Percentiles rank a stretch among this genome's conserved stretches.
These are phyloP conservation scores for Aspergillus indologenus DNA, from an alignment of 495 filamentous ascomycete genomes.

Conservation along the genomic window DNA sequence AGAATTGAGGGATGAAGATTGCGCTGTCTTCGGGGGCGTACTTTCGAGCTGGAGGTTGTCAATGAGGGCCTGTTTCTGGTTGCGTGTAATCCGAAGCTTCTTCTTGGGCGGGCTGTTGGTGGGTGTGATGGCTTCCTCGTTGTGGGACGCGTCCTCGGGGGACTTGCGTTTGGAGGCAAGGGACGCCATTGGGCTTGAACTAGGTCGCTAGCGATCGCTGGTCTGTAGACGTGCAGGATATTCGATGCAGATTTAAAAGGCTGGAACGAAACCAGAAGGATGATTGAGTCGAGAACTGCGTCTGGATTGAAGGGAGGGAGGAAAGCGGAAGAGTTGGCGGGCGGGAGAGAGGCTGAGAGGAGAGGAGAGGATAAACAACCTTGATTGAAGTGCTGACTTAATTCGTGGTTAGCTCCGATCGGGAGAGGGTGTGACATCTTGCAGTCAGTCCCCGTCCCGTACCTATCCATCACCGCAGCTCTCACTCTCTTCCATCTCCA, in stretches of 20 bases:
- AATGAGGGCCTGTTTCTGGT: slow-evolving; percentile 83
- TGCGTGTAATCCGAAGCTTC: slow-evolving; percentile 63
- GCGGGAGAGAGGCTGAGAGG: slow-evolving; percentile 16
- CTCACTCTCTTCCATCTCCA: slow-evolving; percentile 8
- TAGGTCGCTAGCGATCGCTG: neutral
- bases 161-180: slow-evolving; percentile 60
- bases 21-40: slow-evolving; percentile 38
- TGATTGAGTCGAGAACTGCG: neutral
- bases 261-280: neutral
- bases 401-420: slow-evolving; percentile 21
- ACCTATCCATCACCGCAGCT: neutral
- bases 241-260: neutral
- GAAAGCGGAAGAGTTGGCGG: slow-evolving; percentile 17
- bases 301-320: slow-evolving; percentile 8
- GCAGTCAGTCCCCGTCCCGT: neutral
- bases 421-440: slow-evolving; percentile 24
- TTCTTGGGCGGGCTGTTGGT: slow-evolving; percentile 60
- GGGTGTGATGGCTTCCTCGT: slow-evolving; percentile 40
- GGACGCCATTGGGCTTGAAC: slow-evolving; percentile 48
- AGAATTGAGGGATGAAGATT: no score
- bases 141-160: slow-evolving; percentile 36
- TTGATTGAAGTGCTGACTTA: slow-evolving; percentile 22
- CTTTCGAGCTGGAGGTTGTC: slow-evolving; percentile 93
- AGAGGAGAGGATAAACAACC: slow-evolving; percentile 25
- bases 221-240: neutral